Conservation (phyloP, 306 rosid genomes). For the Clitoria ternatea region DNA sequence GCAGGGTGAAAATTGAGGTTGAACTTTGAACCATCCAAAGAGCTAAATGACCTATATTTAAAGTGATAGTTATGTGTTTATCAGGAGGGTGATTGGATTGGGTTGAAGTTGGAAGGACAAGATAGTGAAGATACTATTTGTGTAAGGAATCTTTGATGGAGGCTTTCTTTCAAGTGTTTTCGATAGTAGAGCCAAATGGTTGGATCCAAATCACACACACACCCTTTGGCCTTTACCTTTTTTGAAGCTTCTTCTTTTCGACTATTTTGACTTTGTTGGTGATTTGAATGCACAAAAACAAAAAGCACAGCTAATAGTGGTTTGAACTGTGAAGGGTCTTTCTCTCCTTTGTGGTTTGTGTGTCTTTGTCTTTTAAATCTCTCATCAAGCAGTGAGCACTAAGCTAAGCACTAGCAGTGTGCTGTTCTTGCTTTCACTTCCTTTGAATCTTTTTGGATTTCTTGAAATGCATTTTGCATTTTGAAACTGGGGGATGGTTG, state of each 20-base stretch:
- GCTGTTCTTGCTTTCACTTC: conserved; percentile 19
- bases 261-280: conserved; percentile 40
- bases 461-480: conserved; percentile 23
- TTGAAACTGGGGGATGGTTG: conserved; percentile 25
- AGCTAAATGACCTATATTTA: conserved; percentile 17
- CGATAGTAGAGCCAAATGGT: conserved; percentile 36
- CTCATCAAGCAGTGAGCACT: conserved; percentile 6
- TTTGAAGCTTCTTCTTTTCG: conserved; percentile 33
- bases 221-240: conserved; percentile 41
- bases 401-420: neutral
- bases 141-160: conserved; percentile 41
- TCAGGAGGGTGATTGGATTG: conserved; percentile 19
- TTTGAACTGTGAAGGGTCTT: conserved; percentile 19
- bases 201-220: conserved; percentile 39
- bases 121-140: conserved; percentile 28
- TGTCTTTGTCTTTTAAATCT: conserved; percentile 15
- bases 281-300: conserved; percentile 47
- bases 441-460: conserved; percentile 24
- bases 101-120: conserved; percentile 31
- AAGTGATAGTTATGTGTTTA: neutral
- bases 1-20: conserved; percentile 34
- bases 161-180: conserved; percentile 20
- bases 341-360: neutral
- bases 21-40: conserved; percentile 2
- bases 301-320: conserved; percentile 18